phyloP scores from a whole-genome alignment of 83 land plant species.

The Thuja plicata region DNA sequence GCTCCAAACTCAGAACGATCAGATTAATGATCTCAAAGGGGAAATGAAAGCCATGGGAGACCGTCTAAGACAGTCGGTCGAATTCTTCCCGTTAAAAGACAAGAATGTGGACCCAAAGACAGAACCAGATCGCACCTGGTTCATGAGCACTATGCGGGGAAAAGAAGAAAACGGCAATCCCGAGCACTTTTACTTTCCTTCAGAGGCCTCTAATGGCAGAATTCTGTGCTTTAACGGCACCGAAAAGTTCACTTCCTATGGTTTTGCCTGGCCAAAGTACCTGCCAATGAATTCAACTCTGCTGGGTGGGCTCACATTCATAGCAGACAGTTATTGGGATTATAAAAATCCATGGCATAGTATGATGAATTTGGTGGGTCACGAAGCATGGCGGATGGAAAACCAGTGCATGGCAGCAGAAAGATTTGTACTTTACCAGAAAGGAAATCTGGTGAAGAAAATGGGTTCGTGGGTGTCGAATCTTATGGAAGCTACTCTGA shows the following conservation, averaged over 20 bases:
- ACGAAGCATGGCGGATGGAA: conserved; percentile 24
- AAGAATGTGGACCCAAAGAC: conserved; percentile 19
- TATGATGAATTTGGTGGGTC: conserved; percentile 34
- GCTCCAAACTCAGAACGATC: no score
- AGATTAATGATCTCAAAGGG: no score
- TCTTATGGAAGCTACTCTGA: conserved; percentile 15
- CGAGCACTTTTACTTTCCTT: conserved; percentile 34
- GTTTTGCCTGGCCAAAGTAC: conserved; percentile 24
- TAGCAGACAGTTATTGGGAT: conserved; percentile 38
- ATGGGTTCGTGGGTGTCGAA: conserved; percentile 41
- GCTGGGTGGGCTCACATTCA: conserved; percentile 28
- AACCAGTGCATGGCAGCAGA: conserved; percentile 17
- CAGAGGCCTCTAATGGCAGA: conserved; percentile 14
- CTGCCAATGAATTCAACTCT: conserved; percentile 18
- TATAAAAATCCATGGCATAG: conserved; percentile 48
- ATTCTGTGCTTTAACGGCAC: conserved; percentile 30
- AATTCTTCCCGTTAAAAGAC: conserved; percentile 33
- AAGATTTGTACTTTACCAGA: conserved; percentile 34
- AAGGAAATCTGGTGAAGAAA: conserved; percentile 25
- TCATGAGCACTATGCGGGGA: conserved; percentile 38
- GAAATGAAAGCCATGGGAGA: no score
- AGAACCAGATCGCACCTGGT: conserved; percentile 52
- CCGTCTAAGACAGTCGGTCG: no score
- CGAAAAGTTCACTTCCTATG: conserved; percentile 20
- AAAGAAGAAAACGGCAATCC: conserved; percentile 18